A percentile compares a stretch with the other conserved stretches of the same genome.
phyloP scores from a whole-genome alignment of 768 basidiomycete species.

The Daedaleopsis sinensis region DNA sequence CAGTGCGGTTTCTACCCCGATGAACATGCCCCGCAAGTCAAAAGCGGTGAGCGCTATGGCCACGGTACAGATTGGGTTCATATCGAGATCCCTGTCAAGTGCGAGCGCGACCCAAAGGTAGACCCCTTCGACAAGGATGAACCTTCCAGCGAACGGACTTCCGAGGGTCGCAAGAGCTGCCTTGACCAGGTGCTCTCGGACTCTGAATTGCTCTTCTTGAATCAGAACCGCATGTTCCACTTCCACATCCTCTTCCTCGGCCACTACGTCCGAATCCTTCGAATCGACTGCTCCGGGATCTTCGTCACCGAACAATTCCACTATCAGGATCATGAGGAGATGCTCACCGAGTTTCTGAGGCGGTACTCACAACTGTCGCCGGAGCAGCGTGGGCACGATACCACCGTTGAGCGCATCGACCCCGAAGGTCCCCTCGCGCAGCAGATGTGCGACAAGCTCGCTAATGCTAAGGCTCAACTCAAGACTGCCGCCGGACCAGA shows the following conservation, averaged over 20 bases:
- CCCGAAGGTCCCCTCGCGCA: background rate
- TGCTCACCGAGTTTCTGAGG: conserved; percentile 2
- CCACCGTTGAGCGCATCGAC: background rate
- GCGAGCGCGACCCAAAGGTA: background rate
- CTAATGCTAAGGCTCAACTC: no score
- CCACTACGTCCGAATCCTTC: conserved; percentile 1
- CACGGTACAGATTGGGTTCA: conserved; percentile 27
- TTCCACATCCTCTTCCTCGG: conserved; percentile 11
- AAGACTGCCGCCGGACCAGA: no score
- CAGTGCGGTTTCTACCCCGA: conserved; percentile 1
- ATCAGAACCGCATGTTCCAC: conserved; percentile 1
- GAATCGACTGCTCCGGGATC: background rate
- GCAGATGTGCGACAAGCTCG: background rate
- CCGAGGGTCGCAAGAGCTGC: background rate
- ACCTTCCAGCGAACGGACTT: background rate
- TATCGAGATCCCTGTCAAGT: conserved; percentile 4
- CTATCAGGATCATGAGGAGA: background rate
- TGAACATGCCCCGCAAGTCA: background rate
- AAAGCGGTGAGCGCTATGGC: background rate
- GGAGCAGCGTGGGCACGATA: background rate
- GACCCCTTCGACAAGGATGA: background rate
- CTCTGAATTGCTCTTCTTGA: background rate
- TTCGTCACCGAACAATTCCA: background rate
- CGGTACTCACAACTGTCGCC: background rate
- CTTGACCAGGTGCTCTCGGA: conserved; percentile 3